Evolutionary conservation across 1,139 yeast species (phyloP).

Genomic region (Pichia sp.): DNA sequence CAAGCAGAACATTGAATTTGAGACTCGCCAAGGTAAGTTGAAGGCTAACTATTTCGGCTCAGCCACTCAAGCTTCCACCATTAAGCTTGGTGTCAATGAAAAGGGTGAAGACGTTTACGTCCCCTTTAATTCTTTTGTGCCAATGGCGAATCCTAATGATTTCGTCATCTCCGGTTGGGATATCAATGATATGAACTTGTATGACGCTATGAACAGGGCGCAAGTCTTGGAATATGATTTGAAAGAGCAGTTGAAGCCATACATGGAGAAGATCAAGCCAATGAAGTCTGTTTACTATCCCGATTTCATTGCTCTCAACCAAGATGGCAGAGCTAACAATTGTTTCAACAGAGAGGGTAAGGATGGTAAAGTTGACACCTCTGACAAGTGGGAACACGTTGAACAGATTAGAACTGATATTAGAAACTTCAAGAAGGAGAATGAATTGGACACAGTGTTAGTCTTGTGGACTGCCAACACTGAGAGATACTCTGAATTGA

Average conservation of each 20-base stretch:
- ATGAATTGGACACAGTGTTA: constrained; percentile 77
- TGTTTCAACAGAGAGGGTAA: constrained; percentile 50
- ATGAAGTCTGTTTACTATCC: constrained; percentile 88
- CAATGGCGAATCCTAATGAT: constrained; percentile 86
- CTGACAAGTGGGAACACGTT: constrained; percentile 84
- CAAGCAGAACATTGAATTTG: constrained; percentile 69
- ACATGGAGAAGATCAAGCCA: constrained; percentile 61
- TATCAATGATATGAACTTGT: constrained; percentile 64
- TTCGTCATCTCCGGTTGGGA: constrained; percentile 95
- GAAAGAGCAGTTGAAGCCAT: constrained; percentile 67
- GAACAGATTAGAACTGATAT: constrained; percentile 83
- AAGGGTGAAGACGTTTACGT: constrained; percentile 84
- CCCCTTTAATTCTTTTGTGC: constrained; percentile 85
- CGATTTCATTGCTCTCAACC: constrained; percentile 94
- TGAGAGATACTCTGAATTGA: constrained; percentile 79
- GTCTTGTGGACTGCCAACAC: constrained; percentile 98
- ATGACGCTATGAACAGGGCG: constrained; percentile 78
- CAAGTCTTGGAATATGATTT: constrained; percentile 81
- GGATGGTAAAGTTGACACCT: constrained; percentile 44
- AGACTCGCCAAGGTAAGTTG: constrained; percentile 73
- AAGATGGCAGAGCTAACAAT: constrained; percentile 86
- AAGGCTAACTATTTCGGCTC: constrained; percentile 91
- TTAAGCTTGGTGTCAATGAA: constrained; percentile 81
- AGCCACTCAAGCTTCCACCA: constrained; percentile 90
- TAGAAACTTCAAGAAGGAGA: constrained; percentile 64